Percentiles rank a stretch among this genome's conserved stretches.
These are phyloP conservation scores for Melastoma malabathricum DNA, from an alignment of 345 rosid species.

Conservation along the genomic window DNA sequence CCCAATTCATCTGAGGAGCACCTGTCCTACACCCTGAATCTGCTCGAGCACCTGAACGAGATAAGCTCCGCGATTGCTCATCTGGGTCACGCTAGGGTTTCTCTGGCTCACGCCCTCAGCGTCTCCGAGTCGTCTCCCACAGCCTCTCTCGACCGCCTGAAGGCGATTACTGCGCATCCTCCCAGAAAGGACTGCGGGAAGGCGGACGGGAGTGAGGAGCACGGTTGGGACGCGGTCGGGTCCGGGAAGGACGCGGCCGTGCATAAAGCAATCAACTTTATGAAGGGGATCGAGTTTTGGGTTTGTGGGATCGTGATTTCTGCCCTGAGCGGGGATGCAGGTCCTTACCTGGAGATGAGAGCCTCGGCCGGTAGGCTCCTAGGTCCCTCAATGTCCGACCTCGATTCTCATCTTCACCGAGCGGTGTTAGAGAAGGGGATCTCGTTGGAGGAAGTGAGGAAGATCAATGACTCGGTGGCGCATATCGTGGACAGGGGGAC, in stretches of 20 bases:
- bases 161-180: constrained; percentile 12
- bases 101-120: constrained; percentile 27
- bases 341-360: constrained; percentile 24
- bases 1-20: constrained; percentile 22
- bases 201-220: constrained; percentile 5
- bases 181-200: background rate
- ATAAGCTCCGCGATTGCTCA: constrained; percentile 30
- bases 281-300: constrained; percentile 32
- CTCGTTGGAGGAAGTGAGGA: constrained; percentile 28
- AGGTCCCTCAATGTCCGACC: constrained; percentile 10
- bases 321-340: constrained; percentile 28
- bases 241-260: constrained; percentile 26
- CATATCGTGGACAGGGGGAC: constrained; percentile 17
- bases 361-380: constrained; percentile 9
- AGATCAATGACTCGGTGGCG: constrained; percentile 31
- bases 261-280: constrained; percentile 27
- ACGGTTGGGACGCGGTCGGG: constrained; percentile 5
- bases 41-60: constrained; percentile 35
- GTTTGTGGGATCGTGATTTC: constrained; percentile 26
- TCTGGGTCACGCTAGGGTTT: constrained; percentile 30
- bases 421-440: constrained; percentile 14
- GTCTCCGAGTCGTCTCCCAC: constrained; percentile 27
- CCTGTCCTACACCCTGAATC: constrained; percentile 29
- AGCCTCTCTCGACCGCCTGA: constrained; percentile 20
- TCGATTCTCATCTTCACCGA: constrained; percentile 16